Evolutionary conservation across 116 monocot genomes (phyloP).

Genomic region (Papilionanthe hybrid): DNA sequence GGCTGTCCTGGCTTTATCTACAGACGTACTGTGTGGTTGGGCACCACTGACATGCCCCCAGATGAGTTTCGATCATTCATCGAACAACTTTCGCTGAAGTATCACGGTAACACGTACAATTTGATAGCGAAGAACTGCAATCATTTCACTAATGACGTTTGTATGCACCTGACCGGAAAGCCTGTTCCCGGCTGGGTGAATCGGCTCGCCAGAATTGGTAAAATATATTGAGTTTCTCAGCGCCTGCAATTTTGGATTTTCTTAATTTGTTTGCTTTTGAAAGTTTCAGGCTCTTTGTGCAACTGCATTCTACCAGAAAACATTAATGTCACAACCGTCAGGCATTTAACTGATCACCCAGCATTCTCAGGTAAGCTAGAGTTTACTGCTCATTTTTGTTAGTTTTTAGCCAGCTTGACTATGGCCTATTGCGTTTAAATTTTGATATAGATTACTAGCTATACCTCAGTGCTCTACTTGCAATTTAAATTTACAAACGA

Average conservation of each 20-base stretch:
- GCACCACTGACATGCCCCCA: slow-evolving; percentile 50
- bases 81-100: slow-evolving; percentile 47
- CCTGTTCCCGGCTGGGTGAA: slow-evolving; percentile 84
- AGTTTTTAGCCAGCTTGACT: not conserved
- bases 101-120: slow-evolving; percentile 74
- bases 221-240: not conserved
- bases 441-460: too few relatives aligned
- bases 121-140: slow-evolving; percentile 87
- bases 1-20: slow-evolving; percentile 79
- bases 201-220: slow-evolving; percentile 79
- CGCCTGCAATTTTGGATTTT: not conserved
- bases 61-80: slow-evolving; percentile 61
- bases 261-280: slow-evolving; percentile 2
- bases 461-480: too few relatives aligned
- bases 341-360: slow-evolving; percentile 43
- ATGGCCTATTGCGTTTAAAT: too few relatives aligned
- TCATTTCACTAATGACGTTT: slow-evolving; percentile 83
- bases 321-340: slow-evolving; percentile 54
- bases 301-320: slow-evolving; percentile 72
- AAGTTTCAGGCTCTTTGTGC: slow-evolving; percentile 73
- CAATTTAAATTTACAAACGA: too few relatives aligned
- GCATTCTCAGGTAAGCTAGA: slow-evolving; percentile 43
- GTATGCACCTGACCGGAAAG: slow-evolving; percentile 53
- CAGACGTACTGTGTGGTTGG: slow-evolving; percentile 66
- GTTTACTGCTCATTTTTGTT: not conserved